Conservation (phyloP, 2,329 filamentous ascomycete genomes). For the Zymoseptoria passerinii region DNA sequence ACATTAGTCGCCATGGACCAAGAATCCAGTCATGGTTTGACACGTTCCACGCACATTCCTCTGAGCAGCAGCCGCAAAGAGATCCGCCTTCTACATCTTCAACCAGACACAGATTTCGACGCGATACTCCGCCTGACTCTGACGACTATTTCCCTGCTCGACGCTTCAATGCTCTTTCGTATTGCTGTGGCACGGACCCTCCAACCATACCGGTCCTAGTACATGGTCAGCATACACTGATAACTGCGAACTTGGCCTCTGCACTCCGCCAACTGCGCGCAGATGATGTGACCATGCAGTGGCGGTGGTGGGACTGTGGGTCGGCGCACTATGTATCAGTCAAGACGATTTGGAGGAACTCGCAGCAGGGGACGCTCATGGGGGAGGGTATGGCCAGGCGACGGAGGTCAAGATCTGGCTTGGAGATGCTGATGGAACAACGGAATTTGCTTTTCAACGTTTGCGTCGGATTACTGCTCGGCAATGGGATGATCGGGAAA, state of each 20-base stretch:
- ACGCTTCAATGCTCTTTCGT: constrained; percentile 6
- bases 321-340: constrained; percentile 14
- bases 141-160: neutral
- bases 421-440: neutral
- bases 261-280: constrained; percentile 1
- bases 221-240: neutral
- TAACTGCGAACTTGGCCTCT: neutral
- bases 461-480: neutral
- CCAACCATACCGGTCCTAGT: neutral
- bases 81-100: neutral
- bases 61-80: neutral
- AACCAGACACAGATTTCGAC: neutral
- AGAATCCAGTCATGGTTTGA: too few relatives aligned
- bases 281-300: neutral
- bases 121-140: neutral
- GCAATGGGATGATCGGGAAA: neutral
- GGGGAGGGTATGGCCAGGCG: constrained; percentile 3
- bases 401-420: constrained; percentile 7
- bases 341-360: constrained; percentile 7
- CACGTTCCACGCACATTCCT: neutral
- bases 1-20: too few relatives aligned
- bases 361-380: constrained; percentile 10
- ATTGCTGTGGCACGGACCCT: constrained; percentile 5
- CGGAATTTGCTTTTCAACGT: neutral
- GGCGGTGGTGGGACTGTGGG: constrained; percentile 4